Percentiles rank a stretch among this genome's conserved stretches.
phyloP scores from a whole-genome alignment of 176 grass and related monocot species.

The Hordeum vulgare region MorexV3_pseudomolecules_assembly NC_058519.1:25038977-25039476 shows the following conservation, averaged over 20 bases:
- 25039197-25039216: too few relatives aligned
- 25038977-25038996: constrained; percentile 31
- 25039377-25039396: too few relatives aligned
- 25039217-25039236: too few relatives aligned
- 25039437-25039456: neutral
- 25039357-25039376: neutral
- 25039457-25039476: neutral
- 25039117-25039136: too few relatives aligned
- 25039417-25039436: neutral
- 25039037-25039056: too few relatives aligned
- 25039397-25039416: neutral
- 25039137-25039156: too few relatives aligned
- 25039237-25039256: neutral
- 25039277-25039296: neutral
- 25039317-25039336: neutral
- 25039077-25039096: constrained; percentile 1
- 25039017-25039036: too few relatives aligned
- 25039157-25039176: too few relatives aligned
- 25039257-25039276: constrained; percentile 8
- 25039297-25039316: constrained; percentile 13
- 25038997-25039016: constrained; percentile 11
- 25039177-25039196: too few relatives aligned
- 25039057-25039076: constrained; percentile 49
- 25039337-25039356: neutral
- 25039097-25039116: too few relatives aligned